A percentile compares a stretch with the other conserved stretches of the same genome.
phyloP scores from a whole-genome alignment of 2,329 filamentous ascomycete species.

The Camptophora hylomeconis region DNA sequence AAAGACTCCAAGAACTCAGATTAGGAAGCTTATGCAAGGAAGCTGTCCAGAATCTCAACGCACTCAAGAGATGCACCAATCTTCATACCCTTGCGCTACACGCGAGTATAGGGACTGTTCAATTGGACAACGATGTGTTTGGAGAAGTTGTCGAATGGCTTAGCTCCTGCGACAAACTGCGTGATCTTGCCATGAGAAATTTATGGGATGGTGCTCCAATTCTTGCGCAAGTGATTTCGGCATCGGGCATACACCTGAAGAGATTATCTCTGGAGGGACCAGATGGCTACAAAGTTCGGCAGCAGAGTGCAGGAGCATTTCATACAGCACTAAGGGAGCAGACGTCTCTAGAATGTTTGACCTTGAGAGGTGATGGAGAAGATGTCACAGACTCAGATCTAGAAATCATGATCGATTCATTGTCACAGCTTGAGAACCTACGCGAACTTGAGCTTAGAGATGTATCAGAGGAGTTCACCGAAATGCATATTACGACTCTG shows the following conservation, averaged over 20 bases:
- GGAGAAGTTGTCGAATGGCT: conserved; percentile 42
- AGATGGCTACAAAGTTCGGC: conserved; percentile 18
- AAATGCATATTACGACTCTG: conserved; percentile 20
- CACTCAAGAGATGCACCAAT: conserved; percentile 36
- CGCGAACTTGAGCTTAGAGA: conserved; percentile 23
- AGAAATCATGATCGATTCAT: conserved; percentile 19
- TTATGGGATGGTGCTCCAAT: conserved; percentile 37
- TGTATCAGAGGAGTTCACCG: conserved; percentile 22
- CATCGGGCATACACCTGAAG: conserved; percentile 18
- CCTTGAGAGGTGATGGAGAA: conserved; percentile 21
- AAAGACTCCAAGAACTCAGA: conserved; percentile 39
- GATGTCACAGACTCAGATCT: conserved; percentile 17
- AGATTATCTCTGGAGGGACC: conserved; percentile 20
- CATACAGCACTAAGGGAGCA: conserved; percentile 21
- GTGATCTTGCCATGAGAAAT: conserved; percentile 36
- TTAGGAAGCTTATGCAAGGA: conserved; percentile 36
- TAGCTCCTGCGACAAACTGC: conserved; percentile 37
- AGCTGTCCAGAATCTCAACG: conserved; percentile 35
- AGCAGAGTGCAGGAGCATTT: conserved; percentile 15
- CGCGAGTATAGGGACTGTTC: conserved; percentile 29
- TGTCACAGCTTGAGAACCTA: conserved; percentile 20
- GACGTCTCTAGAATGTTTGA: conserved; percentile 18
- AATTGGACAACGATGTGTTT: conserved; percentile 41
- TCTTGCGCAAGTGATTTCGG: conserved; percentile 19
- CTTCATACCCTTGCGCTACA: conserved; percentile 38